These are phyloP conservation scores for Leccinum subgranulosum DNA, from an alignment of 768 basidiomycete genomes.

Conservation along the genomic window DNA sequence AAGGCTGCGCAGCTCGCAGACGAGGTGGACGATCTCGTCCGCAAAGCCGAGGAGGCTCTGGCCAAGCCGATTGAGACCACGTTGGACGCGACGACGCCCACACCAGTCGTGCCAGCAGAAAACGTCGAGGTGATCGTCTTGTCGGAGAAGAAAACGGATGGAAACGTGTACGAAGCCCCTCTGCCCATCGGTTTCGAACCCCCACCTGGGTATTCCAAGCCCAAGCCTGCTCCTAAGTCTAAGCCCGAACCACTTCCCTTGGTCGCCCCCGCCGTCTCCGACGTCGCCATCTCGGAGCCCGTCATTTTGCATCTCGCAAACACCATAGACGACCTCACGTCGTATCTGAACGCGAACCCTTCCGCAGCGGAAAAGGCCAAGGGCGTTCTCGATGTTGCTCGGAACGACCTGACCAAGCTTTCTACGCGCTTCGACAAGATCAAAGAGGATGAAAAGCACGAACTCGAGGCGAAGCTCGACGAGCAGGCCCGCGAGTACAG, in stretches of 20 bases:
- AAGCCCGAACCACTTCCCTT: constrained; percentile 56
- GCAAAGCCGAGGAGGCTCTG: constrained; percentile 71
- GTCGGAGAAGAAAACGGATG: constrained; percentile 24
- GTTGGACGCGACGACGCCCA: constrained; percentile 18
- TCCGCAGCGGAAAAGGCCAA: constrained; percentile 62
- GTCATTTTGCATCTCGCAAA: constrained; percentile 88
- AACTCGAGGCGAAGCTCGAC: constrained; percentile 65
- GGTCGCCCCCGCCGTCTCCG: constrained; percentile 75
- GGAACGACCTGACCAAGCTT: constrained; percentile 75
- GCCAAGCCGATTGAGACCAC: constrained; percentile 37
- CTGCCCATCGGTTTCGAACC: constrained; percentile 94
- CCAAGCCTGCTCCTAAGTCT: constrained; percentile 46
- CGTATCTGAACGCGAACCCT: constrained; percentile 76
- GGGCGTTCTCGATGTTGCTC: constrained; percentile 75
- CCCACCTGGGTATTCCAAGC: constrained; percentile 81
- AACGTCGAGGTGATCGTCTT: constrained; percentile 26
- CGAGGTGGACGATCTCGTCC: constrained; percentile 65
- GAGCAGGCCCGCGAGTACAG: constrained; percentile 85
- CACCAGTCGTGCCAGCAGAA: constrained; percentile 12
- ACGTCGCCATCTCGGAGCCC: constrained; percentile 77
- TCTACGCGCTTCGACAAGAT: constrained; percentile 73
- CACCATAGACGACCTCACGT: constrained; percentile 89
- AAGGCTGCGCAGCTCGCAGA: constrained; percentile 51
- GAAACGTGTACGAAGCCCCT: constrained; percentile 54
- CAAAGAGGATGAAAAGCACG: constrained; percentile 72